Percentiles rank a stretch among this genome's conserved stretches.
These are phyloP conservation scores for Rachicladosporium sp. DNA, from an alignment of 2,329 filamentous ascomycete species.

Conservation along the genomic window DNA sequence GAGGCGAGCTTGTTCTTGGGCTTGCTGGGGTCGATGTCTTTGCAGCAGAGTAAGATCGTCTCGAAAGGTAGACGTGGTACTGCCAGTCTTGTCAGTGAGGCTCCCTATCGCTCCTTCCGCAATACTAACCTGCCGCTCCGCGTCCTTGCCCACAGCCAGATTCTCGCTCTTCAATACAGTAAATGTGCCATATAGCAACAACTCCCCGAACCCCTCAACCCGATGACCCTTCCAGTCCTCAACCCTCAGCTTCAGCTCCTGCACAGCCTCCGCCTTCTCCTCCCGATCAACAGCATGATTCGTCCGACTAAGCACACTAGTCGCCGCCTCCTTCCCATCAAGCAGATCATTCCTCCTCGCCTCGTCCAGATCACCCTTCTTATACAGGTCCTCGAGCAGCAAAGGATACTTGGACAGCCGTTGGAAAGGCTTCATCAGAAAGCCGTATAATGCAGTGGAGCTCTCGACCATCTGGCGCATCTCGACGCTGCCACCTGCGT, in stretches of 20 bases:
- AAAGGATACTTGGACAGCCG: conserved; percentile 88
- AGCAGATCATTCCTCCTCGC: conserved; percentile 59
- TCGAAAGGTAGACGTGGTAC: conserved; percentile 99
- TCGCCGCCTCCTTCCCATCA: conserved; percentile 67
- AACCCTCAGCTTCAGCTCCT: conserved; percentile 68
- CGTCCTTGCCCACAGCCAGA: conserved; percentile 50
- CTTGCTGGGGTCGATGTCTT: conserved; percentile 81
- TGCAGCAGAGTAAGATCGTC: conserved; percentile 89
- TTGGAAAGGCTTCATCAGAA: conserved; percentile 93
- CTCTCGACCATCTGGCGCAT: conserved; percentile 68
- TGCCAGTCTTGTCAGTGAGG: conserved; percentile 25
- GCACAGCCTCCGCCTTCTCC: conserved; percentile 68
- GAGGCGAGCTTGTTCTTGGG: conserved; percentile 60
- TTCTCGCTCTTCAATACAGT: conserved; percentile 61
- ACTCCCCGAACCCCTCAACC: conserved; percentile 79
- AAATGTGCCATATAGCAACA: conserved; percentile 81
- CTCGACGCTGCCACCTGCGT: conserved; percentile 51
- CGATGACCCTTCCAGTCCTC: conserved; percentile 96
- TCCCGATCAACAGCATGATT: conserved; percentile 88
- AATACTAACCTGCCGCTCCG: conserved; percentile 69
- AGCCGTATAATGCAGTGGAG: conserved; percentile 78
- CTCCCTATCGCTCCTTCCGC: too few species aligned
- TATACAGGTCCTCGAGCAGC: conserved; percentile 73
- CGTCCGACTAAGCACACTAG: conserved; percentile 68
- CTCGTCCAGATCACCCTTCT: conserved; percentile 65